Base-by-base conservation (phyloP, 805 yeast genomes). In the Kuraishia molischiana region DNA sequence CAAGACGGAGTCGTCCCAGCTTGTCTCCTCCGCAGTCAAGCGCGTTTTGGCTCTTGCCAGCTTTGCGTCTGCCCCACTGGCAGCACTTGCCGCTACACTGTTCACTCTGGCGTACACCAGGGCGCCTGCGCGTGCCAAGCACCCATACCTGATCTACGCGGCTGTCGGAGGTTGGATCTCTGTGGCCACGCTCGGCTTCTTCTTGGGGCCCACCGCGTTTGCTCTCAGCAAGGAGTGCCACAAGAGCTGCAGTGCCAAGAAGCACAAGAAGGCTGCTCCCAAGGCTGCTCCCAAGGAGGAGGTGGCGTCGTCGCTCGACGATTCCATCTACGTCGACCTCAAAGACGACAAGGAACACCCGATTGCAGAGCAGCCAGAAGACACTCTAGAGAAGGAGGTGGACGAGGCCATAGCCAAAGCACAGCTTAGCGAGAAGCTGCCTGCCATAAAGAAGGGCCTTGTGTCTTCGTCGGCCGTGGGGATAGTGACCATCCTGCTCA, bases 101-200 rank as follows among this genome's bases (percentile, higher is more conserved):
- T 76, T 82, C 46, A 59, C 65, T 24, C 45, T 68, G 44, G 79
- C 81, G n/a, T 82, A 67, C 51, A 60, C 59, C 36, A 65, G 67
- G 35, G 75, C 86, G 1, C 75, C 84, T 17, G 46, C 56, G 4
- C 52, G 61, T 28, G 77, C 69, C 39, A 73, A 73, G 54, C 94
- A 83, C 56, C 92, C 92, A 17, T 83, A 82, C 53, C 66, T 83
- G 50, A 50, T 83, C 11, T 83, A 83, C 53, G 65, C 81, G 35
- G 67, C 79, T n/a, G 36, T 72, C 5, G 72, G 75, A n/a, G 67
- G 14, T 28, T 14, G 6, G 6, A 67, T 24, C 74, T 35, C 77
- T 8, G 32, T 63, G 28, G 62, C 75, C 8, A 42, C 59, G n/a
- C 51, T 50, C 3, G 49, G 44, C 32, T 54, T 59, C 39, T 45